Base-by-base conservation (phyloP, 345 rosid genomes). In the Sisymbrium altissimum region DNA sequence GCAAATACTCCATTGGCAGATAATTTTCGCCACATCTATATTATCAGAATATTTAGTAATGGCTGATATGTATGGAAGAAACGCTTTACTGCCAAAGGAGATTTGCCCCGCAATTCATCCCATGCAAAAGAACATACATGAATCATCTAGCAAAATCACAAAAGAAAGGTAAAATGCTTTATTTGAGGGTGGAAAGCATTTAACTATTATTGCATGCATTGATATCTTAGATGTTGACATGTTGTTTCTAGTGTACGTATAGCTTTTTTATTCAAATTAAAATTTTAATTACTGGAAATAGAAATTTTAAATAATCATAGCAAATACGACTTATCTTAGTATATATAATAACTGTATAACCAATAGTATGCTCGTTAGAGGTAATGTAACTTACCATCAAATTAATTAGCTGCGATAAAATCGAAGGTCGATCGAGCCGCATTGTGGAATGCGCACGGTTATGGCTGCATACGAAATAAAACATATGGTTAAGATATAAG, bases 31-130 rank as follows among this genome's bases (percentile, higher is more conserved):
- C 59, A 39, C 36, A 36, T 74, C 13, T 49, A 30, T 33, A 55
- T 64, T 8, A 52, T 52, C 57, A 7, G 53, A 14, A n/a, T 52
- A 18, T 30, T 19, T 23, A 18, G 18, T 17, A 1, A 43, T 52
- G 12, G 12, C n/a, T n/a, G n/a, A n/a, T n/a, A n/a, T n/a, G n/a
- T n/a, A n/a, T n/a, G n/a, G n/a, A n/a, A 3, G 30, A 1, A n/a
- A n/a, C n/a, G n/a, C n/a, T 35, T 45, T 30, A 15, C 74, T 68
- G 79, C 79, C 79, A 75, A 75, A 75, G 74, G 79, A 75, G 64
- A 68, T 75, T 75, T n/a, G n/a, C n/a, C n/a, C n/a, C n/a, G n/a
- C n/a, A 61, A 60, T 13, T n/a, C n/a, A n/a, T n/a, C n/a, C 35
- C 41, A 61, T 61, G 64, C 79, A 68, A 66, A 66, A 38, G 3